phyloP scores from a whole-genome alignment of 768 basidiomycete genomes.

The Podaxis sp. region DNA sequence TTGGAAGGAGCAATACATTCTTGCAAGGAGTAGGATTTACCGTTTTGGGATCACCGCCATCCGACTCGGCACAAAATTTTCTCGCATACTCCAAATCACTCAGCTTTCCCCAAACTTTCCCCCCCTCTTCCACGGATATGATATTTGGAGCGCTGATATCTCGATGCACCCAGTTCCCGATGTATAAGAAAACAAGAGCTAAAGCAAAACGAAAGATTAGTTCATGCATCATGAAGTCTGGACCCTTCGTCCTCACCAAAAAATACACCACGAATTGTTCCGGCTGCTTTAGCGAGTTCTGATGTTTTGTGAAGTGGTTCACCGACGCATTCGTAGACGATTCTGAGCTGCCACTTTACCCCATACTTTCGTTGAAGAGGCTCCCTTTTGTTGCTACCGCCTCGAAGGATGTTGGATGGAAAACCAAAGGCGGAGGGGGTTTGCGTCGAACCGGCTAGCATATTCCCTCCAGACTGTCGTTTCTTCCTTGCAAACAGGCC shows the following conservation, averaged over 20 bases:
- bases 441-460: not conserved
- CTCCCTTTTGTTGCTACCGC: not conserved
- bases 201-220: not conserved
- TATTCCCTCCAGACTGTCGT: no score
- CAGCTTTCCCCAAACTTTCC: not conserved
- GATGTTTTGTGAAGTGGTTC: not conserved
- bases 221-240: not conserved
- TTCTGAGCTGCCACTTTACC: not conserved
- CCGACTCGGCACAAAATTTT: not conserved
- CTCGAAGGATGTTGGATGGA: not conserved
- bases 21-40: not conserved
- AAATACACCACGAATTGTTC: not conserved
- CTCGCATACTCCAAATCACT: slow-evolving; percentile 14
- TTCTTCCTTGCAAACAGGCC: no score
- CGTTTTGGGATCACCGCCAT: not conserved
- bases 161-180: slow-evolving; percentile 10
- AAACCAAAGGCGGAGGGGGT: not conserved
- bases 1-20: no score
- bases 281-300: not conserved
- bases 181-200: slow-evolving; percentile 7
- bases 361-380: not conserved
- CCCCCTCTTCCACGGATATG: not conserved
- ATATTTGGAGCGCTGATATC: slow-evolving; percentile 12
- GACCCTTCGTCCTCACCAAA: not conserved
- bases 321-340: not conserved